Evolutionary conservation across 257 asterid species (phyloP), one percentile per base, ranked within the genome.

Genomic region (Galeopsis tetrahit): DNA sequence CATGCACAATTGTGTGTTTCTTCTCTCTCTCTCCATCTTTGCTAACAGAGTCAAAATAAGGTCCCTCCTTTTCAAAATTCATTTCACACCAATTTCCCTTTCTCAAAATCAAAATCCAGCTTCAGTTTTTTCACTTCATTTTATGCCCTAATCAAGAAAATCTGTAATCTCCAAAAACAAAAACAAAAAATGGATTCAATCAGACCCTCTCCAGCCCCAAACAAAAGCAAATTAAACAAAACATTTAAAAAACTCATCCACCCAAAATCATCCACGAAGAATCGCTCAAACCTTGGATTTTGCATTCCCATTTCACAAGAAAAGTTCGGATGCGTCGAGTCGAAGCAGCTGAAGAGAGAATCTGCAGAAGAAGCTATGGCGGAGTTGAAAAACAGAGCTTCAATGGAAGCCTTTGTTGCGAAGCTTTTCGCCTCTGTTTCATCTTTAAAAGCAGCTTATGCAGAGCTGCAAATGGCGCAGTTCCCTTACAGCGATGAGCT

Each of bases 401-500:
- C 85, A 21, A 42, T 88, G 79, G 98, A 88, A 70, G 98, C 98
- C 9, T 91, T 91, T 53, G 66, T 85, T 35, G 96, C 98, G 58
- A 89, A 86, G 79, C 90, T 93, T 42, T 93, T 93, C 77, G 98
- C 97, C 35, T 77, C 96, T 2, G 64, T 91, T 74, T 91, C 98
- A 0, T 76, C 96, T 0, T 80, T 88, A 1, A 93, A 93, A 81
- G 98, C 98, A 21, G 94, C 97, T 32, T 93, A 93, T 64, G 98
- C 98, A 2, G 95, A 89, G 87, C 87, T 91, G 2, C 98, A 93
- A 78, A 80, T 86, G 82, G 96, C 98, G 17, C 98, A 93, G 82
- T 84, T 85, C 13, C 98, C 97, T n/a, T 89, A 89, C 79, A 83
- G 82, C 78, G 44, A 55, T 6, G 91, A 71, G 2, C 96, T 90